Conservation (phyloP, 1,139 yeast species). For the Protomyces lactucae-debilis region DNA sequence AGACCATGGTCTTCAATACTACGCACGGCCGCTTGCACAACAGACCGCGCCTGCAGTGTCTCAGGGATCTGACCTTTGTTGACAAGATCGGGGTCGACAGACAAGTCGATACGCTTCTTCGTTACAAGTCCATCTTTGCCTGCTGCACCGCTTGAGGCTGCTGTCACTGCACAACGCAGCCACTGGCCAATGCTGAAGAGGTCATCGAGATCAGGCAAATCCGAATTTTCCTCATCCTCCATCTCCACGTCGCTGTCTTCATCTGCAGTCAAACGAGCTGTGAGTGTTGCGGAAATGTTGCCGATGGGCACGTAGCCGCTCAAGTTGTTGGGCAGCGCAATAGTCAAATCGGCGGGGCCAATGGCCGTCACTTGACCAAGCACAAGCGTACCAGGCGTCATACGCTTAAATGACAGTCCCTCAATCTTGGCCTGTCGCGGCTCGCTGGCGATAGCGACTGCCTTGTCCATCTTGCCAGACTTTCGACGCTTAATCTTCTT, state of each 20-base stretch:
- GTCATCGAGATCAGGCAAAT: slow-evolving; percentile 53
- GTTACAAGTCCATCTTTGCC: slow-evolving; percentile 33
- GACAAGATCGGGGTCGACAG: slow-evolving; percentile 69
- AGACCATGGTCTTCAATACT: slow-evolving; percentile 91
- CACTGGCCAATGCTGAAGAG: slow-evolving; percentile 74
- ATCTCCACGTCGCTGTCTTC: slow-evolving; percentile 47
- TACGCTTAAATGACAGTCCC: slow-evolving; percentile 50
- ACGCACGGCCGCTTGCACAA: slow-evolving; percentile 69
- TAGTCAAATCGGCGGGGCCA: slow-evolving; percentile 56
- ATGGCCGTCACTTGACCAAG: slow-evolving; percentile 70
- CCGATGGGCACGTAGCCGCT: slow-evolving; percentile 77
- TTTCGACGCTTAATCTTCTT: slow-evolving; percentile 11
- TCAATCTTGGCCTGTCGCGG: slow-evolving; percentile 47
- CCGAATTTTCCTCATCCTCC: slow-evolving; percentile 39
- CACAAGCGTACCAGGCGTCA: slow-evolving; percentile 56
- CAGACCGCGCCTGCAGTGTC: slow-evolving; percentile 58
- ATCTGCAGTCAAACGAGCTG: slow-evolving; percentile 52
- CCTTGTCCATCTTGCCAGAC: slow-evolving; percentile 17
- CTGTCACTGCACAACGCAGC: slow-evolving; percentile 66
- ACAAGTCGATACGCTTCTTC: slow-evolving; percentile 61
- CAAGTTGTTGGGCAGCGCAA: slow-evolving; percentile 78
- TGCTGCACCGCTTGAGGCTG: slow-evolving; percentile 28
- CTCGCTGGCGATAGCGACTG: slow-evolving; percentile 32
- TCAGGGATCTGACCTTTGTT: slow-evolving; percentile 61
- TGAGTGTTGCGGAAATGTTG: slow-evolving; percentile 61